Base-by-base conservation (phyloP, 2,329 filamentous ascomycete genomes). In the Colletotrichum orchidophilum region DNA sequence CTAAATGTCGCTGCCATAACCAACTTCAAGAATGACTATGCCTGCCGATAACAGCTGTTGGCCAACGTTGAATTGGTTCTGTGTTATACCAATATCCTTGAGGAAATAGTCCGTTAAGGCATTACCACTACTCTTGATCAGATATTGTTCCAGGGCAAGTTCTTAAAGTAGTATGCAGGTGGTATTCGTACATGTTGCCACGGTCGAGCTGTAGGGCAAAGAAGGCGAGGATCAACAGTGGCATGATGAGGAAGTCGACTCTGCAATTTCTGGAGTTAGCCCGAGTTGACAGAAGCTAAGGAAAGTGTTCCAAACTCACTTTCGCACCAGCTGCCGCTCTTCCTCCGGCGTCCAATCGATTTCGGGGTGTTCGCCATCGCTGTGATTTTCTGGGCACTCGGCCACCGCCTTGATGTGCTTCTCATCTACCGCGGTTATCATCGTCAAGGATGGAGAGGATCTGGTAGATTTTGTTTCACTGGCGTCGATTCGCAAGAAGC, bases 11-110 rank as follows among this genome's bases (percentile, higher is more conserved):
- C 21, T 1, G 33, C n/a, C 1, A 26, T 8, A 27, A 39, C 71
- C 31, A 42, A 78, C 77, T 70, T 86, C 81, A 13, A 80, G 77
- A 4, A 86, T 74, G 3, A 87, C 84, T 46, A 87, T 86, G 3
- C 84, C 84, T 1, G 85, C 79, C 0, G 85, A 87, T 1, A 88
- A 79, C 68, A 88, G 79, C 70, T 87, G 85, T 27, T 86, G 83
- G 4, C 86, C 87, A 35, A 87, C 77, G 58, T 88, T 88, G 76
- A 87, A 83, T 72, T 88, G 83, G 69, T 87, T 83, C 5, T 86
- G 85, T 3, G 81, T 82, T 71, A 88, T 83, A 18, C 81, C 78
- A 24, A 88, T 81, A 73, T 88, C 87, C 24, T 81, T 75, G 54
- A 87, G 83, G 74, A 89, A 86, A 15, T 63, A 70, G 29, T 73